Percentiles rank a stretch among this genome's conserved stretches.
Conservation (phyloP, 2,329 filamentous ascomycete genomes). For the Chaetomiaceae sp. region DNA sequence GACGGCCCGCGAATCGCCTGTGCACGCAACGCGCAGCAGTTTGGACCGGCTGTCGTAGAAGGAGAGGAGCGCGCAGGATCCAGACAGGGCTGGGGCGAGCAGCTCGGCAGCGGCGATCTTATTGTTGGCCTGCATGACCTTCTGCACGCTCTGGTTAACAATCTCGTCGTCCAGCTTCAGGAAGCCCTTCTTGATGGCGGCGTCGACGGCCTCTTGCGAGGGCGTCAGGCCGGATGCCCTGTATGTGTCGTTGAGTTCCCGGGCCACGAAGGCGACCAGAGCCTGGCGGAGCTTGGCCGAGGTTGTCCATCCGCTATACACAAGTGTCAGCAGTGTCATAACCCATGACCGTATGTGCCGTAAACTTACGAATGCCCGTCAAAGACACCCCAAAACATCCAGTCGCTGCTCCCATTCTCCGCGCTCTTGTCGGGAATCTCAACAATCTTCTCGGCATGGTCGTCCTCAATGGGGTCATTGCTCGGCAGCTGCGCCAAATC, state of each 20-base stretch:
- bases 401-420: slow-evolving; percentile 62
- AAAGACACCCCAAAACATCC: slow-evolving; percentile 99
- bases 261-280: slow-evolving; percentile 85
- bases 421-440: slow-evolving; percentile 65
- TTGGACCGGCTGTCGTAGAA: slow-evolving; percentile 92
- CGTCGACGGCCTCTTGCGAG: slow-evolving; percentile 74
- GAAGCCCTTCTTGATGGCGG: slow-evolving; percentile 90
- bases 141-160: slow-evolving; percentile 85
- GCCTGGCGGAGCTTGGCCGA: slow-evolving; percentile 92
- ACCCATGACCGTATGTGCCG: not conserved
- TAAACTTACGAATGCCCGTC: slow-evolving; percentile 82
- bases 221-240: slow-evolving; percentile 66
- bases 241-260: slow-evolving; percentile 90
- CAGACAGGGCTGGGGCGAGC: slow-evolving; percentile 86
- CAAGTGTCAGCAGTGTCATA: slow-evolving; percentile 6
- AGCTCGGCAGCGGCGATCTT: slow-evolving; percentile 89
- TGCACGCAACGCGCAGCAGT: slow-evolving; percentile 87
- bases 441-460: slow-evolving; percentile 97
- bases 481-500: slow-evolving; percentile 91
- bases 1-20: slow-evolving; percentile 92
- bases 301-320: slow-evolving; percentile 84
- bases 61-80: slow-evolving; percentile 92
- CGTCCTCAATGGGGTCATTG: slow-evolving; percentile 97
- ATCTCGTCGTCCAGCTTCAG: slow-evolving; percentile 88
- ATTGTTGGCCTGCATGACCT: slow-evolving; percentile 82